Percentiles rank a stretch among this genome's conserved stretches.
Evolutionary conservation across 1,284 basidiomycete genomes (phyloP).

Genomic region (Tilletia caries): DNA sequence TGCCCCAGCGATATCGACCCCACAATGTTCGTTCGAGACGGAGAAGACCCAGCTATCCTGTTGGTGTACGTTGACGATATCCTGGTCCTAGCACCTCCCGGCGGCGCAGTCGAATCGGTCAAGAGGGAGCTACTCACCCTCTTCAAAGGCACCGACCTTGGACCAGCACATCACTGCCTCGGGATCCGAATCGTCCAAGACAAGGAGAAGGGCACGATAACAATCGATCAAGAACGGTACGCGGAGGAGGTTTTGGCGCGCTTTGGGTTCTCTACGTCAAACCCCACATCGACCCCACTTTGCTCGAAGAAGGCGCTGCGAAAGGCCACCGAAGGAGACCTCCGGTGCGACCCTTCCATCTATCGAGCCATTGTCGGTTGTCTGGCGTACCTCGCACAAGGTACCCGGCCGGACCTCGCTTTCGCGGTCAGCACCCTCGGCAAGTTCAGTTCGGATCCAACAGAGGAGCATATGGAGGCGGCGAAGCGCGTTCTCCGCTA

Average conservation of each 20-base stretch:
- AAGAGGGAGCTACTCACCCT: neutral
- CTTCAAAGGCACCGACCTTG: conserved; percentile 4
- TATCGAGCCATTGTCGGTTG: conserved; percentile 7
- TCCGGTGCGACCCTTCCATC: neutral
- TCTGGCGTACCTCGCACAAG: conserved; percentile 1
- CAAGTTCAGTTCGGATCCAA: conserved; percentile 3
- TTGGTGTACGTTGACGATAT: conserved; percentile 6
- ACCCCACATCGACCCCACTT: neutral
- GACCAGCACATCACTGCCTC: neutral
- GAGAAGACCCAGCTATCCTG: neutral
- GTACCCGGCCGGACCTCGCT: conserved; percentile 6
- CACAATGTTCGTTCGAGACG: neutral
- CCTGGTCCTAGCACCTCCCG: neutral
- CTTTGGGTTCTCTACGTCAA: neutral
- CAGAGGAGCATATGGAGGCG: neutral
- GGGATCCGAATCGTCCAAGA: neutral
- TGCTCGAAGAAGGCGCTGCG: neutral
- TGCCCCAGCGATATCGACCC: neutral
- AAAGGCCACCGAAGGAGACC: neutral
- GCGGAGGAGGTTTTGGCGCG: neutral
- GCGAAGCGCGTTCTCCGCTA: conserved; percentile 5
- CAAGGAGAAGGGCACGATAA: neutral
- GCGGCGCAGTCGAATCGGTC: neutral
- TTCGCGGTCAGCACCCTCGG: neutral
- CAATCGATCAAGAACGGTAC: conserved; percentile 7